Base-by-base conservation (phyloP, 768 basidiomycete species). In the Mycena epipterygia region DNA sequence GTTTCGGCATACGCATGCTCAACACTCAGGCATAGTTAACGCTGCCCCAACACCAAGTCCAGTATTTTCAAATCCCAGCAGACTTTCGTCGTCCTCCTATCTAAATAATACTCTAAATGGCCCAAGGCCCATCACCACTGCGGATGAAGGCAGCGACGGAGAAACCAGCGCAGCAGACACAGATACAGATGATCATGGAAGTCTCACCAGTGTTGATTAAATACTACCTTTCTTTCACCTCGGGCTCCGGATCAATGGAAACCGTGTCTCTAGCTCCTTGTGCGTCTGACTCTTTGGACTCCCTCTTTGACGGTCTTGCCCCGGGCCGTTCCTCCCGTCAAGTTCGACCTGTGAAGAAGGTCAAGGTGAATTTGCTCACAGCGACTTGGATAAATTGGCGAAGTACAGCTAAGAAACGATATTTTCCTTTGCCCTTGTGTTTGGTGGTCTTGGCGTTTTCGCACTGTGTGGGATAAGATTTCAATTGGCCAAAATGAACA, bases 171-270 rank as follows among this genome's bases (percentile, higher is more conserved):
- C 81, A 59, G 82, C 84, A 41, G 84, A 80, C 58, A 83, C 81
- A 42, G 83, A 84, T 56, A 76, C 74, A 33, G 82, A 80, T 13
- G 86, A 86, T 61, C 79, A 80, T 41, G 83, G 83, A 56, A 89
- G 88, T 77, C 81, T 89, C 65, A 88, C 88, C 17, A 88, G 87
- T 72, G 85, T 89, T 48, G 84, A 87, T 71, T 85, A 77, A 78
- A 42, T 46, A 23, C 44, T 9, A 33, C 25, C 11, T 33, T n/a
- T 49, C 23, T 9, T 30, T 32, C 44, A 33, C 57, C 23, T 37
- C 23, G 30, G 52, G 37, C 44, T 46, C 53, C 64, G 59, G 71
- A 67, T 51, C 62, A 49, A 81, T 79, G 76, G 76, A 74, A 71
- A n/a, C n/a, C 23, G 14, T 6, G 6, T 8, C 21, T 23, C 3